A percentile compares a stretch with the other conserved stretches of the same genome.
Conservation (phyloP, 2,329 filamentous ascomycete species). For the Paracoccidioides brasiliensis region DNA sequence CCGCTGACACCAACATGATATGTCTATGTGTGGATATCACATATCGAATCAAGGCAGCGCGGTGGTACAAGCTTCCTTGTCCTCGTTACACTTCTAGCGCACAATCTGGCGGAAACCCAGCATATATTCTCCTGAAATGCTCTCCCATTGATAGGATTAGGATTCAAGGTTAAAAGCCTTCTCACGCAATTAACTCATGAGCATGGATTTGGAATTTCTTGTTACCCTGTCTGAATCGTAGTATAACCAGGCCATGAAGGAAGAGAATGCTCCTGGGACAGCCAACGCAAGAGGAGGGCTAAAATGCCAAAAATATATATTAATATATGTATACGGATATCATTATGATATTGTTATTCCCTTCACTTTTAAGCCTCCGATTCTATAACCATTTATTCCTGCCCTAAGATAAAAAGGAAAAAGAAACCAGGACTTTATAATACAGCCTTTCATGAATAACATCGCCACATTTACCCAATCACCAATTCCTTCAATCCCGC, state of each 20-base stretch:
- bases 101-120: not conserved
- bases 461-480: too few species aligned
- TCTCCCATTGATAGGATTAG: not conserved
- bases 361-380: too few species aligned
- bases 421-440: too few species aligned
- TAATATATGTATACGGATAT: too few species aligned
- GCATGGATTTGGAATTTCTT: not conserved
- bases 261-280: not conserved
- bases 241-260: not conserved
- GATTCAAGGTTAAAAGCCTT: not conserved
- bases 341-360: too few species aligned
- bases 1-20: not conserved
- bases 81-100: not conserved
- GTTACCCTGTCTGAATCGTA: not conserved
- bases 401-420: too few species aligned
- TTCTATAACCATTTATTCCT: too few species aligned
- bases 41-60: too few species aligned
- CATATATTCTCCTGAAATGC: not conserved
- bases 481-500: too few species aligned
- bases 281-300: not conserved
- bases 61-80: too few species aligned
- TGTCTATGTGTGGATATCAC: not conserved
- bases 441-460: too few species aligned
- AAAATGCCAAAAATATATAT: not conserved
- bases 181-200: not conserved